A percentile compares a stretch with the other conserved stretches of the same genome.
These are phyloP conservation scores for Pseudopithomyces chartarum DNA, from an alignment of 2,329 filamentous ascomycete species.

Conservation along the genomic window DNA sequence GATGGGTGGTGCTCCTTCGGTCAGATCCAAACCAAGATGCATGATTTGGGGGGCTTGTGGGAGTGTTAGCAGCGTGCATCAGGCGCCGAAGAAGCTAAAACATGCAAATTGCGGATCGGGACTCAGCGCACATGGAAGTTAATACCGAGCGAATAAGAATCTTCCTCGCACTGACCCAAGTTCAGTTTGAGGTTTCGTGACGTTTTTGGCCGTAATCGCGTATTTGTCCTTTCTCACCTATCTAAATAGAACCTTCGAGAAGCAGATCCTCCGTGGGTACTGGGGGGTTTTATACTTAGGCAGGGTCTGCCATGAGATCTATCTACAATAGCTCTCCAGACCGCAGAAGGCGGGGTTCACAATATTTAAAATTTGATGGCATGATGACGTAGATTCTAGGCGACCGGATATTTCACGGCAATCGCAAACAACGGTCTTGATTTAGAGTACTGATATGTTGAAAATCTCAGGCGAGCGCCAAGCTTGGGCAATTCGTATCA, in stretches of 20 bases:
- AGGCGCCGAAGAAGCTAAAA: neutral
- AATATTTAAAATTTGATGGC: no score
- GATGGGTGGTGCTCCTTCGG: neutral
- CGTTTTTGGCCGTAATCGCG: neutral
- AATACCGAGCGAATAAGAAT: conserved; percentile 3
- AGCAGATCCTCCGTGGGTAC: neutral
- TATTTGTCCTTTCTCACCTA: neutral
- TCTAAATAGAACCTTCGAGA: neutral
- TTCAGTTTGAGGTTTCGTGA: neutral
- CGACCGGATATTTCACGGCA: neutral
- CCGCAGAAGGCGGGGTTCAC: no score
- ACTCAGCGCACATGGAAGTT: neutral
- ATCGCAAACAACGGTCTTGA: no score
- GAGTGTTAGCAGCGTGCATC: neutral
- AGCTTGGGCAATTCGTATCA: neutral
- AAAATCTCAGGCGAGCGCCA: neutral
- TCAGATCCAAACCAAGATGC: neutral
- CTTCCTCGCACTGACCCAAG: neutral
- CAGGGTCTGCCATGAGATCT: neutral
- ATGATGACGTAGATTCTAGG: neutral
- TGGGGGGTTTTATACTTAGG: neutral
- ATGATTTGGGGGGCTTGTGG: neutral
- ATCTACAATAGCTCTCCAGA: neutral
- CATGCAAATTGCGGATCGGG: neutral
- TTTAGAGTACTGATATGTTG: no score